Conservation (phyloP, 257 asterid species). For the Hygrophila difformis region DNA sequence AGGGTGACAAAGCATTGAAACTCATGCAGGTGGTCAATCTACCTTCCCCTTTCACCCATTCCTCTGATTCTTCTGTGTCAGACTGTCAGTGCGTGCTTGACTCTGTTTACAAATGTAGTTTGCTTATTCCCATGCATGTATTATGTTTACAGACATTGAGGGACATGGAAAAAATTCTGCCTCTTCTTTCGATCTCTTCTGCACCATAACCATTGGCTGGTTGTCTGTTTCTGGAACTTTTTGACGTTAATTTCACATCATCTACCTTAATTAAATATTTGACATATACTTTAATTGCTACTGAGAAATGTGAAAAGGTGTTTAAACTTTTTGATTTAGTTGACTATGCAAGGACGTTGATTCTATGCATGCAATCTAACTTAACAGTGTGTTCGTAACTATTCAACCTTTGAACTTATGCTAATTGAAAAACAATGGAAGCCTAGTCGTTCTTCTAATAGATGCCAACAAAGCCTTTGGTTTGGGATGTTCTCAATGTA, state of each 20-base stretch:
- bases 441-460: not conserved
- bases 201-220: not conserved
- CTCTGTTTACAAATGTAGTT: too few relatives aligned
- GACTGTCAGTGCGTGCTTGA: not conserved
- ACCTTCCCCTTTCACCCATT: not conserved
- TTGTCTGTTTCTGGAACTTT: not conserved
- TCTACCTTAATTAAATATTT: not conserved
- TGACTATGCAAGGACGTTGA: too few relatives aligned
- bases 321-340: too few relatives aligned
- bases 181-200: not conserved
- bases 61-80: too few relatives aligned
- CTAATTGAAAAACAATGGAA: not conserved
- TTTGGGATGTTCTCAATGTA: not conserved
- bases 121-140: not conserved
- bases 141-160: not conserved
- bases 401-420: not conserved
- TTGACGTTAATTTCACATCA: too few relatives aligned
- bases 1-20: constrained; percentile 81
- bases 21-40: constrained; percentile 73
- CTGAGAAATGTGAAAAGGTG: too few relatives aligned
- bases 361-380: too few relatives aligned
- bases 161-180: too few relatives aligned
- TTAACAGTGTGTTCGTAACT: not conserved
- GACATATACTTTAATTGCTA: too few relatives aligned
- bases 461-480: not conserved